Base-by-base conservation (phyloP, 441 rosid genomes). In the Erysimum cheiri region DNA sequence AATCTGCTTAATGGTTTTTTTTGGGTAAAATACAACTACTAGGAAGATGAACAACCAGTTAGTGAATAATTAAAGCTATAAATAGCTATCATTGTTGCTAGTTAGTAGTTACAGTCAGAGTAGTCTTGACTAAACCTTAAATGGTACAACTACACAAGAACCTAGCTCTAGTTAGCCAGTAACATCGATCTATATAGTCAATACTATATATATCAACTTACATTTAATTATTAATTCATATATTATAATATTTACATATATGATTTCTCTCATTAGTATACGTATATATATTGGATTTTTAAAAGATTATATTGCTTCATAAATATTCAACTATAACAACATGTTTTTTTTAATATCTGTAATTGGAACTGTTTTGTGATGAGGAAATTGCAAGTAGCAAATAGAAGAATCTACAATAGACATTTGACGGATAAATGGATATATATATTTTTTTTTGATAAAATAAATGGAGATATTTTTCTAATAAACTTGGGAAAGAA, bases 131-230 rank as follows among this genome's bases (percentile, higher is more conserved):
- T 60, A 43, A 52, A 35, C 58, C 35, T 2, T 59, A 53, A 67
- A 74, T 44, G 73, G 69, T 67, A 67, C 73, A 60, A 74, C 77
- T 49, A 63, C 69, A 74, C 69, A 52, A 47, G 50, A 26, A 67
- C 43, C 28, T 24, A 49, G 56, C 69, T 73, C 63, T 10, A 26
- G 6, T 35, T 43, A 53, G 35, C 68, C 28, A 60, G 31, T 73
- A 57, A 47, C 28, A 64, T 36, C 10, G 15, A 48, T 36, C 10
- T 26, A 48, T 40, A n/a, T 39, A 37, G 37, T 65, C 39, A 48
- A 28, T 31, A 47, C 12, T 26, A 39, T 19, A 60, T 46, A 60
- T 49, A n/a, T n/a, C 49, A 58, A 54, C 48, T 64, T 54, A 54
- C 32, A 43, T 33, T 13, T n/a, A 40, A 13, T 22, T 52, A 14